Conservation (phyloP, 169 alveolate species). For the Plasmodium malariae region DNA sequence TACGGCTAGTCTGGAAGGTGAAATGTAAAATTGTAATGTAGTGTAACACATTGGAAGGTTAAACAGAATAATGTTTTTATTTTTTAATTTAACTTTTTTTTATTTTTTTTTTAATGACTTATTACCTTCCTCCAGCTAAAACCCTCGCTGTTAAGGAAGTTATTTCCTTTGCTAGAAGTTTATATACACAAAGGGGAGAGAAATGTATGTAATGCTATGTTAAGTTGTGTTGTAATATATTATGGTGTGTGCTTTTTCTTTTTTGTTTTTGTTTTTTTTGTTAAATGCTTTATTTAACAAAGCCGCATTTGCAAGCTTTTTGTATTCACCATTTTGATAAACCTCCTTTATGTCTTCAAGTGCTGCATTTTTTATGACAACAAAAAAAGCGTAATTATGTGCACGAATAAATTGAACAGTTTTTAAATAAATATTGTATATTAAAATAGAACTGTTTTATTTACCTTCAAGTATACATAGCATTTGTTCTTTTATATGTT, state of each 20-base stretch:
- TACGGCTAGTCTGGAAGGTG: slow-evolving; percentile 52
- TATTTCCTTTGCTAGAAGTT: slow-evolving; percentile 62
- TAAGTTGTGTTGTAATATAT: background rate
- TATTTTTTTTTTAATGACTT: background rate
- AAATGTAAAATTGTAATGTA: background rate
- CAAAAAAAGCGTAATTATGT: background rate
- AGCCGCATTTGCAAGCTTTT: background rate
- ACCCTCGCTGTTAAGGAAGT: slow-evolving; percentile 72
- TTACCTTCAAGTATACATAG: slow-evolving; percentile 68
- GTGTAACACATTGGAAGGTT: background rate
- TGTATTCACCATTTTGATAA: slow-evolving; percentile 58
- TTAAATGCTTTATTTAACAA: background rate
- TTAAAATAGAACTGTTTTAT: background rate
- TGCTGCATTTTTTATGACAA: slow-evolving; percentile 17
- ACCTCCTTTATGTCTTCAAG: slow-evolving; percentile 71
- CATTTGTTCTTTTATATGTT: slow-evolving; percentile 54
- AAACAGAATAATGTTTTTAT: background rate
- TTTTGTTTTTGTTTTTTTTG: background rate
- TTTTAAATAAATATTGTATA: background rate
- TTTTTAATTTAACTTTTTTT: background rate
- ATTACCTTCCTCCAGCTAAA: slow-evolving; percentile 72
- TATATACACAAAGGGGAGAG: background rate
- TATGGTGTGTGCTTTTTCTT: background rate
- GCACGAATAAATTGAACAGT: background rate
- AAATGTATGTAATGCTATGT: background rate